Evolutionary conservation across 345 rosid species (phyloP), one percentile per base, ranked within the genome.

Genomic region (Linum tenue): DNA sequence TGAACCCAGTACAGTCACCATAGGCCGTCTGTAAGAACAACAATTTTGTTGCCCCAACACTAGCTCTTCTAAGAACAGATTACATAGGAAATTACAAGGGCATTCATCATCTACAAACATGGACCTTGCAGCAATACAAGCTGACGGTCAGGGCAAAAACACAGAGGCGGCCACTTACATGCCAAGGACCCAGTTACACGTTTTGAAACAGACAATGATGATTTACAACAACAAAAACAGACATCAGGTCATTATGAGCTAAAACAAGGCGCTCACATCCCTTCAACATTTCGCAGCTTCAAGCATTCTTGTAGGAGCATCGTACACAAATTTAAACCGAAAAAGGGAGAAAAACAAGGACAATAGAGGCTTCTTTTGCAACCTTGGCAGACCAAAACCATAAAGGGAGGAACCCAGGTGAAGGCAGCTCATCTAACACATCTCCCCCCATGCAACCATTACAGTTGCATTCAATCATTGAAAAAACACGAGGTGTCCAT

Each of bases 401-500:
- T 67, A 68, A 73, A 60, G 59, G 67, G 69, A 70, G 73, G 59
- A 70, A 65, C 66, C 67, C 56, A 73, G 72, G 72, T 59, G 82
- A 76, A 69, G 68, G 72, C 79, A 76, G 79, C 76, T 63, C 78
- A 74, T 68, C 73, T 73, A 69, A 78, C 77, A 67, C 53, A 74
- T 67, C 80, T 74, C 78, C 75, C 78, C 74, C 76, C 69, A 55
- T 70, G 69, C 60, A 73, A 73, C 63, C 55, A 72, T 68, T 48
- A 77, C 42, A 66, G 55, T 66, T 63, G 67, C 73, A 80, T 74
- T 70, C 75, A 74, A 70, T 77, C 81, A 80, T 67, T 79, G 73
- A 72, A 69, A 78, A 72, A 80, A 48, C 3, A 72, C 67, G 79
- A 69, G 72, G 65, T 78, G 73, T 72, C 72, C 69, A 72, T 67